Evolutionary conservation across 2,329 filamentous ascomycete genomes (phyloP).

Genomic region (Xylaria sp.): DNA sequence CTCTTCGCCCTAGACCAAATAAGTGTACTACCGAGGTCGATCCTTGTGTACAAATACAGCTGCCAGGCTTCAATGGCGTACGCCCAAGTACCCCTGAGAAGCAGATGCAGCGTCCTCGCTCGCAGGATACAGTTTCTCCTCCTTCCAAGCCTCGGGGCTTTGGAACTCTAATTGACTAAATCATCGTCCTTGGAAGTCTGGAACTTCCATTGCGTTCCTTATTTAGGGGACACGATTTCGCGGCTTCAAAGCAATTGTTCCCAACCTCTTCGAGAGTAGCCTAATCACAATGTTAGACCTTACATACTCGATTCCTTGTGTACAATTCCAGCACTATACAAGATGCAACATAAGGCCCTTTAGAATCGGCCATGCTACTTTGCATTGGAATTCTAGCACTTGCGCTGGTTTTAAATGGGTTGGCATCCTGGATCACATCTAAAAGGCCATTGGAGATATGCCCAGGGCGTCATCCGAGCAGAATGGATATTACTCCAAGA

Average conservation of each 20-base stretch:
- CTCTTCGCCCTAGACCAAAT: constrained; percentile 43
- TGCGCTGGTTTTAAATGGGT: not conserved
- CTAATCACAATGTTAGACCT: constrained; percentile 3
- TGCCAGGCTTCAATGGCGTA: constrained; percentile 17
- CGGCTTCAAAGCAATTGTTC: not conserved
- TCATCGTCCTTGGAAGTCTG: not conserved
- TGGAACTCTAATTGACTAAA: constrained; percentile 45
- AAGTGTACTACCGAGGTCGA: constrained; percentile 34
- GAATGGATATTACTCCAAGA: not conserved
- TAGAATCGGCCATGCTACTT: not conserved
- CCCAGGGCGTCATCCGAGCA: not conserved
- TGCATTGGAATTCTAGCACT: not conserved
- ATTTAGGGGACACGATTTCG: not conserved
- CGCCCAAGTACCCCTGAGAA: constrained; percentile 46
- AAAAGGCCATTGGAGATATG: not conserved
- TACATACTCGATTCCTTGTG: constrained; percentile 14
- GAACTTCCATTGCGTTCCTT: not conserved
- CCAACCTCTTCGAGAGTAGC: not conserved
- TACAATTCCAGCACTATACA: constrained; percentile 9
- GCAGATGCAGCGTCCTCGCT: constrained; percentile 30
- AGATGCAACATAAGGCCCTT: not conserved
- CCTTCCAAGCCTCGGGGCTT: constrained; percentile 48
- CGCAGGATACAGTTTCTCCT: constrained; percentile 45
- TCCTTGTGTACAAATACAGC: constrained; percentile 30
- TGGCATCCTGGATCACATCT: not conserved